Conservation (phyloP, 306 rosid genomes). For the Neltuma alba region DNA sequence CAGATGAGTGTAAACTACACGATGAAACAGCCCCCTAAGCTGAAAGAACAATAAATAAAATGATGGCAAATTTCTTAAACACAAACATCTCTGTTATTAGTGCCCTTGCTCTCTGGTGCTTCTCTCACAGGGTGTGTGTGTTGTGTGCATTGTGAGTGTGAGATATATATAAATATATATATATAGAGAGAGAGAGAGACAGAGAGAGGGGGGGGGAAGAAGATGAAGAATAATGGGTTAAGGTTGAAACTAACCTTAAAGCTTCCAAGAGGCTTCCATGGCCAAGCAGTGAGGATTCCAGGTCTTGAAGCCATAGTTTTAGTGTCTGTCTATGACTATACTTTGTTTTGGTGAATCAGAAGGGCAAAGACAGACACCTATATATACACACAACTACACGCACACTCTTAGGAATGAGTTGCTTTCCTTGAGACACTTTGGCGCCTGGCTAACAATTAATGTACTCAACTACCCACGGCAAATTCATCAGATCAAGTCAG, state of each 20-base stretch:
- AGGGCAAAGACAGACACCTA: neutral
- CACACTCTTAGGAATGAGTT: neutral
- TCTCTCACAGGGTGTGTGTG: neutral
- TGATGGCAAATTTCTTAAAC: neutral
- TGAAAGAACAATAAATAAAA: neutral
- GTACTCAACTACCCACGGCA: neutral
- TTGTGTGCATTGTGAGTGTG: neutral
- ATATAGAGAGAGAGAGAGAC: neutral
- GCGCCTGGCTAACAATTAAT: neutral
- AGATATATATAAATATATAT: no score
- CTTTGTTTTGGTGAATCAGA: neutral
- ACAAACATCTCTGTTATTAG: neutral
- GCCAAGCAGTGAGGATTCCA: slow-evolving; percentile 25
- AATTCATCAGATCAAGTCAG: neutral
- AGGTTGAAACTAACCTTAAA: slow-evolving; percentile 5
- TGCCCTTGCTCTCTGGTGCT: neutral
- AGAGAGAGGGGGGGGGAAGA: neutral
- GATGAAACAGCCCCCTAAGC: neutral
- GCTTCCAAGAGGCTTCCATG: slow-evolving; percentile 28
- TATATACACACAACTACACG: neutral
- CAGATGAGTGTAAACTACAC: no score
- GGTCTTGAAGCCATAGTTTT: slow-evolving; percentile 20
- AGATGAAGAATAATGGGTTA: neutral
- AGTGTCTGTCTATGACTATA: neutral
- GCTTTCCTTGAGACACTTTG: neutral